Base-by-base conservation (phyloP, 2,329 filamentous ascomycete genomes). In the Sporothrix brasiliensis region DNA sequence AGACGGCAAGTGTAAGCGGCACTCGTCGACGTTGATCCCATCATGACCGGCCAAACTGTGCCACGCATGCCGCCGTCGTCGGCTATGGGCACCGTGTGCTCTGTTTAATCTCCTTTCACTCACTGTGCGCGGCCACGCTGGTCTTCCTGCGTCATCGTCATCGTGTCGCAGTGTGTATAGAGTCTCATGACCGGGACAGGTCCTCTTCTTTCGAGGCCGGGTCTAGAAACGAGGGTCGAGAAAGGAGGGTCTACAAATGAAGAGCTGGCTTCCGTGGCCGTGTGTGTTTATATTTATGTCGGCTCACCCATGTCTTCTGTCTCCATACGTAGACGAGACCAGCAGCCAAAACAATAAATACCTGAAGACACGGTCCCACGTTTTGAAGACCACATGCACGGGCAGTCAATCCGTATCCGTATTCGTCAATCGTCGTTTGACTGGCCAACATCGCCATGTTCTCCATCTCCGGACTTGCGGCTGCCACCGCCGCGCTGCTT, bases 401-500 rank as follows among this genome's bases (percentile, higher is more conserved):
- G 14, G 21, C 34, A n/a, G 19, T 4, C 11, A 14, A 10, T n/a
- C 14, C 11, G 41, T 21, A 34, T 34, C 34, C 4, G 41, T 21
- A 34, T 34, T 5, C 4, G 34, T 30, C 27, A 3, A 30, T 39
- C 27, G 9, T 9, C 54, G 7, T 39, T 63, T 24, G 53, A 5
- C 1, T 41, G 60, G 2, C 16, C 41, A 16, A 21, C 49, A 60
- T 16, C 52, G 30, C 34, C 11, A 69, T 69, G 68, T 10, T 19
- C 6, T 56, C 49, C 16, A 10, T 70, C 24, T 47, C 63, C 1
- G 21, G 58, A 47, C 14, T 50, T 0, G 54, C 72, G 21, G 34
- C 74, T 11, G 44, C 70, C 1, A 67, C 72, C 13, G 68, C 68
- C 10, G 63, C 73, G 2, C 71, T 76, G 56, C 72, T 73, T 13